Evolutionary conservation across 495 filamentous ascomycete genomes (phyloP).

Genomic region (Parathielavia hyrcaniae): DNA sequence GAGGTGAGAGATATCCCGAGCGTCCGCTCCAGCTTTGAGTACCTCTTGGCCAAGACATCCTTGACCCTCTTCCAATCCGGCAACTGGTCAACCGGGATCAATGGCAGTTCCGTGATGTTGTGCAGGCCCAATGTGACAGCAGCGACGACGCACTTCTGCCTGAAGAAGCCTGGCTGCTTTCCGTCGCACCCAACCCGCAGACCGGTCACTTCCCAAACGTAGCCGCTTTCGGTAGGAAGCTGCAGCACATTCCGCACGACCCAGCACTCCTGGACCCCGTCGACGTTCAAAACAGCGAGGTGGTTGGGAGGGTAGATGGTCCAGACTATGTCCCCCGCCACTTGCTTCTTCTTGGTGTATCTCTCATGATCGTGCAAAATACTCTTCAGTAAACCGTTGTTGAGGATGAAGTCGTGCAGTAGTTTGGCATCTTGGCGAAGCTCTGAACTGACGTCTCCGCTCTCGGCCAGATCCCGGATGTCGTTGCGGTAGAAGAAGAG

Average conservation of each 20-base stretch:
- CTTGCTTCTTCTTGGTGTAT: neutral
- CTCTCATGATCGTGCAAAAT: neutral
- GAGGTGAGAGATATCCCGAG: neutral
- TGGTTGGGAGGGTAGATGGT: neutral
- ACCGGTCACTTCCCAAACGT: neutral
- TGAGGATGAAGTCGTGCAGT: neutral
- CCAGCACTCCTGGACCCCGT: neutral
- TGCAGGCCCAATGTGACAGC: neutral
- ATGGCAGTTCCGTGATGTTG: neutral
- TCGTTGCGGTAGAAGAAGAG: neutral
- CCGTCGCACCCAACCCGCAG: neutral
- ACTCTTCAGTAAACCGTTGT: neutral
- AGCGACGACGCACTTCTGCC: neutral
- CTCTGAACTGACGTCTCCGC: neutral
- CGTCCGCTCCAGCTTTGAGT: neutral
- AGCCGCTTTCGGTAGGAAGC: neutral
- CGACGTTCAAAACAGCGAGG: neutral
- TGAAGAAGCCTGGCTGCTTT: neutral
- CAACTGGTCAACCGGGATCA: neutral
- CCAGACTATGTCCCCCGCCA: neutral
- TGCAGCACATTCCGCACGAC: neutral
- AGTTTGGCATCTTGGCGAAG: neutral
- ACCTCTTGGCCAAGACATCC: neutral
- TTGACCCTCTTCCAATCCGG: neutral
- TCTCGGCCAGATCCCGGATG: neutral